A percentile compares a stretch with the other conserved stretches of the same genome.
phyloP scores from a whole-genome alignment of 129 eudicot species.

The Centella asiatica region DNA sequence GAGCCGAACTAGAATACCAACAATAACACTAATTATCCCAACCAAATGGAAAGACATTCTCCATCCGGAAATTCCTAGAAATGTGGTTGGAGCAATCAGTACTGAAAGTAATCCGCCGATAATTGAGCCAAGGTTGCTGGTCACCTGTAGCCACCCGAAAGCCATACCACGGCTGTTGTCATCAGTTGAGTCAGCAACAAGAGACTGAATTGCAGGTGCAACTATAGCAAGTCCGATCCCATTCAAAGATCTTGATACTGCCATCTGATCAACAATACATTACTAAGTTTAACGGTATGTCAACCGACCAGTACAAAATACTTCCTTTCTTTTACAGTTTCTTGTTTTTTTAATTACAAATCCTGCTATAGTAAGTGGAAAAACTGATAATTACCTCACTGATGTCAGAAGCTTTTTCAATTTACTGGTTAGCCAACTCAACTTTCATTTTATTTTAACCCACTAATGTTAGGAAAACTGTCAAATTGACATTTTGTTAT shows the following conservation, averaged over 20 bases:
- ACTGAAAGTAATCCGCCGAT: conserved; percentile 78
- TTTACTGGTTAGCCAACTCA: too few species aligned
- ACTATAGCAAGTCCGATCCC: conserved; percentile 97
- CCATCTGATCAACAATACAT: conserved; percentile 44
- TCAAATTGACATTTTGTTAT: too few species aligned
- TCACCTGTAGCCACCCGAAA: conserved; percentile 90
- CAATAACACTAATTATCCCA: conserved; percentile 69
- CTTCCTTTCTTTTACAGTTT: too few species aligned
- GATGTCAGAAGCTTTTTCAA: too few species aligned
- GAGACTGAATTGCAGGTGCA: conserved; percentile 87
- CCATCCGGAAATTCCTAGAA: conserved; percentile 84
- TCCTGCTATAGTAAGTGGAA: background rate
- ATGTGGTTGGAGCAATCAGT: conserved; percentile 62
- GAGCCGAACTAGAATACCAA: conserved; percentile 68
- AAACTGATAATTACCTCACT: too few species aligned
- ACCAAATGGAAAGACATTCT: conserved; percentile 84
- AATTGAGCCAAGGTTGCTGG: conserved; percentile 81
- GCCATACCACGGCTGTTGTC: conserved; percentile 79
- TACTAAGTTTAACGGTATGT: background rate
- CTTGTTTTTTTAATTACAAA: too few species aligned
- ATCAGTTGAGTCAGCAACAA: conserved; percentile 86
- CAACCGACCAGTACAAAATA: background rate
- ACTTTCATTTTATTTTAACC: too few species aligned
- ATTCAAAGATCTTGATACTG: conserved; percentile 74
- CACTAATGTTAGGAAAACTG: too few species aligned